These are phyloP conservation scores for Wickerhamomyces tratensis DNA, from an alignment of 805 yeast genomes.

Conservation along the genomic window DNA sequence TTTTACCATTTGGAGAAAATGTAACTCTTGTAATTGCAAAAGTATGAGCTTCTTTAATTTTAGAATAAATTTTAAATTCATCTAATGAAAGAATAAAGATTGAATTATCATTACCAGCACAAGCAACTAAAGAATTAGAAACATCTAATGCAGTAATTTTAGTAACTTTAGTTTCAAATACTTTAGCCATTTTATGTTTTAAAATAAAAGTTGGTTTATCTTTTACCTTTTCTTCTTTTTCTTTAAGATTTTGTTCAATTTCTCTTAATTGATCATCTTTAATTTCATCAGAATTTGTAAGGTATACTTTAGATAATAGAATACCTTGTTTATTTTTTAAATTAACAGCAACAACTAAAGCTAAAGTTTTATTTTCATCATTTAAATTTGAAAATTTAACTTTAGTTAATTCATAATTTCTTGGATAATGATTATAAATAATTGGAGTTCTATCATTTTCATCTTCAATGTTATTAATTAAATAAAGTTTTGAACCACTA, in stretches of 20 bases:
- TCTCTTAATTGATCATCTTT: not conserved
- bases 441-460: conserved; percentile 3
- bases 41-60: conserved; percentile 39
- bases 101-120: conserved; percentile 51
- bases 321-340: conserved; percentile 31
- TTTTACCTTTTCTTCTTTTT: too few relatives aligned
- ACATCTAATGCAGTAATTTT: conserved; percentile 49
- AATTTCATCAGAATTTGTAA: conserved; percentile 10
- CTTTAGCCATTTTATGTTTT: conserved; percentile 27
- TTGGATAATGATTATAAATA: conserved; percentile 10
- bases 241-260: too few relatives aligned
- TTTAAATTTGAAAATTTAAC: conserved; percentile 24
- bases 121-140: conserved; percentile 26
- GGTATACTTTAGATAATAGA: conserved; percentile 17
- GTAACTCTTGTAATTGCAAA: conserved; percentile 71
- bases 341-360: conserved; percentile 34
- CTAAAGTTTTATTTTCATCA: conserved; percentile 9
- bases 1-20: conserved; percentile 59
- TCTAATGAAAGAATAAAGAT: conserved; percentile 43
- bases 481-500: conserved; percentile 27
- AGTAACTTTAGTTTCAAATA: conserved; percentile 37
- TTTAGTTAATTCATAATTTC: conserved; percentile 26
- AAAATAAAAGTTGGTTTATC: not conserved
- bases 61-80: conserved; percentile 40
- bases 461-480: conserved; percentile 1